phyloP scores from a whole-genome alignment of 805 yeast genomes.

The Candida sphagnicola region DNA sequence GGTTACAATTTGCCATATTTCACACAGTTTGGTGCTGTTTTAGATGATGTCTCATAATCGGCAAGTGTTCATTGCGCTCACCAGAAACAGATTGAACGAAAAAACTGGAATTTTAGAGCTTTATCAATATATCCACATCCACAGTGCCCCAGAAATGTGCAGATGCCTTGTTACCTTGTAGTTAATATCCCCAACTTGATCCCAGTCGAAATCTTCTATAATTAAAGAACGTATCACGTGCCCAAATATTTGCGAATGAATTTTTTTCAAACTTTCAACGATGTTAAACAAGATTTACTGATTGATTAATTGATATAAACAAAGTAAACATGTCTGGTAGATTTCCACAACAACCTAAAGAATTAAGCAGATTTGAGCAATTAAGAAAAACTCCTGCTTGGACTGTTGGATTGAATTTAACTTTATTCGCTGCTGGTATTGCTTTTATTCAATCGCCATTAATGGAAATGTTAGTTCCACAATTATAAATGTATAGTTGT shows the following conservation, averaged over 20 bases:
- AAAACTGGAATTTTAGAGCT: too few species aligned
- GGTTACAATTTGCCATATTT: too few species aligned
- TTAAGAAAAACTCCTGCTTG: slow-evolving; percentile 62
- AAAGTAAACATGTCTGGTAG: slow-evolving; percentile 23
- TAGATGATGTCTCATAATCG: too few species aligned
- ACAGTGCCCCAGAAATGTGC: too few species aligned
- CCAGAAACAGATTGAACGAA: too few species aligned
- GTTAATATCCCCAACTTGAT: too few species aligned
- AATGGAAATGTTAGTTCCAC: slow-evolving; percentile 82
- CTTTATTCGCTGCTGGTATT: slow-evolving; percentile 67
- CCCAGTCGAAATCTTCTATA: too few species aligned
- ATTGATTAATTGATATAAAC: neutral
- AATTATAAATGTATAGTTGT: slow-evolving; percentile 46
- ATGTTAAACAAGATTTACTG: neutral
- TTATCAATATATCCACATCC: too few species aligned
- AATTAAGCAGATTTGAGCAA: slow-evolving; percentile 40
- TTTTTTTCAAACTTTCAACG: neutral
- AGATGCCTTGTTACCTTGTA: too few species aligned
- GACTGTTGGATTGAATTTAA: slow-evolving; percentile 60
- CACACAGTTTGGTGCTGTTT: too few species aligned
- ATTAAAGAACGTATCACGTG: too few species aligned
- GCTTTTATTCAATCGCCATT: slow-evolving; percentile 72
- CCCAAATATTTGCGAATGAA: neutral
- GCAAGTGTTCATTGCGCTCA: too few species aligned
- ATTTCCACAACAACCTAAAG: slow-evolving; percentile 16